Base-by-base conservation (phyloP, 164 flowering plant genomes). In the Pachysandra terminalis region DNA sequence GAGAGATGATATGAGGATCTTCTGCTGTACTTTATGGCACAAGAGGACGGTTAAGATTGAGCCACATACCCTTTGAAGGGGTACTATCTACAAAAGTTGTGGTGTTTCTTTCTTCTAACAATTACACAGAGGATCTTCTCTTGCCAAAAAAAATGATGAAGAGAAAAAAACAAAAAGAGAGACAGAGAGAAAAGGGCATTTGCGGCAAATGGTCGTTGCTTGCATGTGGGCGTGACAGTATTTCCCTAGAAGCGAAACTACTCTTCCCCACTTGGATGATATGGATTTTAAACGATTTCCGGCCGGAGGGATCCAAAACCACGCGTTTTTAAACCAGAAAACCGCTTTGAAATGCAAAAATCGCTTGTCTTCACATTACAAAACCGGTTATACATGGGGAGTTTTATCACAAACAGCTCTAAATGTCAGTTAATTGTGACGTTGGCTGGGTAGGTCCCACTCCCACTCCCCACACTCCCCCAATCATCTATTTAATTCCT, bases 401-500 rank as follows among this genome's bases (percentile, higher is more conserved):
- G 76, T 73, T 71, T 40, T 73, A 66, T 75, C 66, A 79, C 74
- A 70, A 56, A 66, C 68, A 66, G 59, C 61, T n/a, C 37, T 40
- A 62, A 69, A 58, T 59, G 69, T 70, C 76, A 74, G 81, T 74
- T 63, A 58, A 59, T 66, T 68, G 72, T 26, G 66, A 60, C 59
- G 66, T 64, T 22, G 27, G 64, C 48, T 51, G 7, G 37, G 32
- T 19, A n/a, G 13, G 68, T 9, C 65, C 63, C 57, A 32, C 25
- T 56, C 59, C 26, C 71, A 17, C 21, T 27, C 68, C 78, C 37
- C 19, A 19, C 59, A 61, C 60, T 56, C 78, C 37, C 19, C 22
- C 59, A 61, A 63, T 56, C 45, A 27, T 79, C 85, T 83, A 84
- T 86, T 77, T 78, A 86, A 65, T 69, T 54, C 74, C 68, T 70